phyloP scores from a whole-genome alignment of 495 filamentous ascomycete genomes.

The Talaromyces ruber region DNA sequence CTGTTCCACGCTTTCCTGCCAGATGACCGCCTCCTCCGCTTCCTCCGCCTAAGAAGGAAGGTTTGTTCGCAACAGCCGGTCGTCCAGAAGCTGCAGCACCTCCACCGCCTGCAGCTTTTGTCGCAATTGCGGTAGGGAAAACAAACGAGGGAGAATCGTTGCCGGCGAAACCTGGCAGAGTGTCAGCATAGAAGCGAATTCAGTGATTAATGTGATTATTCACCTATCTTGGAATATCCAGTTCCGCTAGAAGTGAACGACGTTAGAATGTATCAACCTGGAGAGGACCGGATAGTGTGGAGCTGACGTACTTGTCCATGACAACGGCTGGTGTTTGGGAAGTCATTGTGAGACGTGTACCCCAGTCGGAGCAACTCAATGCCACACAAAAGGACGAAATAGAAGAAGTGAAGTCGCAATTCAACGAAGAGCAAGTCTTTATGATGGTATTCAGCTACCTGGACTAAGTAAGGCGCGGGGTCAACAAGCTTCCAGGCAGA shows the following conservation, averaged over 20 bases:
- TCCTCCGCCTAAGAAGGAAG: conserved; percentile 78
- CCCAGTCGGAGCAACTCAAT: conserved; percentile 1
- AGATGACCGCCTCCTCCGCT: conserved; percentile 74
- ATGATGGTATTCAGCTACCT: background rate
- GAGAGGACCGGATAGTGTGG: conserved; percentile 9
- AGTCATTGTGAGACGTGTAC: conserved; percentile 54
- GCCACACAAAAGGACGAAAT: background rate
- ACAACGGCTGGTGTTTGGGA: conserved; percentile 99
- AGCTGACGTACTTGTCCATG: conserved; percentile 95
- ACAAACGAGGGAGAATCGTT: conserved; percentile 99
- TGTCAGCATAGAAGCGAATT: conserved; percentile 24
- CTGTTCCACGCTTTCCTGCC: conserved; percentile 87
- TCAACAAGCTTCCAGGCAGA: background rate
- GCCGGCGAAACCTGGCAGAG: conserved; percentile 78
- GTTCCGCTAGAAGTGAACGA: conserved; percentile 64
- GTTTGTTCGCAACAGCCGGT: conserved; percentile 86
- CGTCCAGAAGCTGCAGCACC: conserved; percentile 75
- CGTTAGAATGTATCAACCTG: conserved; percentile 11
- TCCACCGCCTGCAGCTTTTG: conserved; percentile 66
- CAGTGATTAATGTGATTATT: background rate
- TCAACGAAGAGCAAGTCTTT: background rate
- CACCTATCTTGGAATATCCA: conserved; percentile 97
- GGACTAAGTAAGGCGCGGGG: conserved; percentile 1
- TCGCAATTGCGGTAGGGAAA: conserved; percentile 97
- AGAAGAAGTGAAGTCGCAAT: background rate